Evolutionary conservation across 305 asterid species (phyloP).

Genomic region (Fraxinus velutina): DNA sequence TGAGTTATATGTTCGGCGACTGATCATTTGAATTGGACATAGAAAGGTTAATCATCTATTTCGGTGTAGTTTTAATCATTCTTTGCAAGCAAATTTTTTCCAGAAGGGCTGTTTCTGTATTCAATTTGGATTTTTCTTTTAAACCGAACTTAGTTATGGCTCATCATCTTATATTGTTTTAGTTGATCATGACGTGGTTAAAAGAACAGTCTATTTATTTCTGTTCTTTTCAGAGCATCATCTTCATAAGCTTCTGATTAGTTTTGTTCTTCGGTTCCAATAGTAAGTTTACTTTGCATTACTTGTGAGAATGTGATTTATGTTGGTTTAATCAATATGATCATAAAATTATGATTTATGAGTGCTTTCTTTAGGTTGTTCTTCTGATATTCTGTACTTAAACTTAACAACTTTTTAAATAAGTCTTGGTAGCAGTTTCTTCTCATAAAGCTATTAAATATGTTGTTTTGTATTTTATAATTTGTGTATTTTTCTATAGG

Average conservation of each 20-base stretch:
- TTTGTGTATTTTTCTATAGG: constrained; percentile 28
- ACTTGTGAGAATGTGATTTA: neutral
- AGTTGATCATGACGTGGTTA: neutral
- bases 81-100: neutral
- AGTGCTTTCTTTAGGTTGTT: neutral
- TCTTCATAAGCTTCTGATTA: neutral
- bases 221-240: neutral
- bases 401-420: neutral
- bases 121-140: neutral
- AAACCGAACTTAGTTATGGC: neutral
- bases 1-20: neutral
- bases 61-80: neutral
- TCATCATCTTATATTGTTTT: neutral
- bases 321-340: neutral
- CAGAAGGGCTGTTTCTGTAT: neutral
- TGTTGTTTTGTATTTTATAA: neutral
- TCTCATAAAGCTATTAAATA: neutral
- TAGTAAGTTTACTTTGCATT: neutral
- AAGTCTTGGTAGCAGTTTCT: neutral
- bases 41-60: neutral
- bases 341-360: neutral
- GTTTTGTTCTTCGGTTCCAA: neutral
- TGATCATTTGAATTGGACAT: neutral
- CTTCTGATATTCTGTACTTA: neutral
- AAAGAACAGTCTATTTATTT: neutral